Base-by-base conservation (phyloP, 768 basidiomycete species). In the Pleurotus sapidus region DNA sequence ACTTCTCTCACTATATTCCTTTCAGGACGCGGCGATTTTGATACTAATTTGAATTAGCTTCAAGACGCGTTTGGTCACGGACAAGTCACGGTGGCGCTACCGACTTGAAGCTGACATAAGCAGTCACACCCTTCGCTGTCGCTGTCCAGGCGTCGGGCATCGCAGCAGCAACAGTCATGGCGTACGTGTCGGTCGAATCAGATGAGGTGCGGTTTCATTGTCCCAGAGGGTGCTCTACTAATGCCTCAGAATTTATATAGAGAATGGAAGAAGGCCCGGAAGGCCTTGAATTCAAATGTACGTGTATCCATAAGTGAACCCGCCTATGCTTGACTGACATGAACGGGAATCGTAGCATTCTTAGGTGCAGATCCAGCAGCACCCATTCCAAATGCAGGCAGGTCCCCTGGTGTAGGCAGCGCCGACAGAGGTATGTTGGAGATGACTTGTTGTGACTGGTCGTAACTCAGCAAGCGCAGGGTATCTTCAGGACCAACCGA, bases 271-370 rank as follows among this genome's bases (percentile, higher is more conserved):
- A 87, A 70, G 86, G 85, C 1, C 82, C 82, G 11, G 84, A 87
- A 59, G 82, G 84, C 40, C 79, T 90, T 18, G 84, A 89, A 63
- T 90, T 89, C 68, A 88, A 87, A 76, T 87, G 87, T 84, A 68
- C 60, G 74, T 65, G 23, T 24, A 38, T 46, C 59, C 54, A 50
- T 46, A 53, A 24, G 53, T 50, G 43, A 34, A 8, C 30, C 27
- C 38, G 6, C 55, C 25, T 14, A 49, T 14, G 34, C 17, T 14
- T 18, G 1, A 23, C n/a, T 45, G 55, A 25, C 37, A 59, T 49
- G 25, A 46, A 39, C 14, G 23, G 38, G 40, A 46, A 25, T 18
- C 50, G 18, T 64, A 88, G 86, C 86, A 57, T 88, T 87, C 59
- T 75, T 87, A 24, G 81, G 82, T 25, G 61, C 79, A 17, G 77